Evolutionary conservation across 495 filamentous ascomycete genomes (phyloP), one percentile per base, ranked within the genome.

Genomic region (Oleoguttula mirabilis): DNA sequence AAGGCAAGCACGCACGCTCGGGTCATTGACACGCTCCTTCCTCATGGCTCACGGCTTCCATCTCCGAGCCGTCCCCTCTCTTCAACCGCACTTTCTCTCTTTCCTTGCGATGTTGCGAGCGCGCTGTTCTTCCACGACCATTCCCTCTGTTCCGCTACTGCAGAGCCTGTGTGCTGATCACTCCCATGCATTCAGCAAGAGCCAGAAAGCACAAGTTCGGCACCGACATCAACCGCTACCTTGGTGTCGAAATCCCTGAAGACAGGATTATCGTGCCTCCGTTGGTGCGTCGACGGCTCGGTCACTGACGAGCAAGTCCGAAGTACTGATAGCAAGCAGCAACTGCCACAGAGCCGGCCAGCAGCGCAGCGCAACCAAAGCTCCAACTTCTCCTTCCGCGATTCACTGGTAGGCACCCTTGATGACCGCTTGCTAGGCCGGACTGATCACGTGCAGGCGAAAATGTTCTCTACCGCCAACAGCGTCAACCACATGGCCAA

Each of bases 171-270:
- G n/a, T n/a, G n/a, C n/a, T n/a, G n/a, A n/a, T n/a, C n/a, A n/a
- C n/a, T n/a, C n/a, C 39, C n/a, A 41, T 41, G 39, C 39, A 11
- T 30, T 41, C 39, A n/a, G 39, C 39, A n/a, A 21, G 11, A 15
- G 16, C 39, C 6, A 35, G 41, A 19, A 33, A 34, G 35, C 30
- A n/a, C n/a, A n/a, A n/a, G n/a, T n/a, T n/a, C n/a, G n/a, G n/a
- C n/a, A n/a, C n/a, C n/a, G 45, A 48, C 38, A 48, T 48, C 38
- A 42, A 42, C 32, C 27, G 39, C 28, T 48, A 48, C 31, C 23
- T 48, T 10, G 45, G 45, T 32, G 45, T 48, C 2, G 35, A 40
- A 16, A 21, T 20, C 21, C 43, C 43, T 3, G 43, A 39, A 19
- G 35, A 47, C 10, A 23, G 36, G 19, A 47, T 40, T 12, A 10